These are phyloP conservation scores for Sclerotinia glacialis DNA, from an alignment of 2,329 filamentous ascomycete species.

Conservation along the genomic window DNA sequence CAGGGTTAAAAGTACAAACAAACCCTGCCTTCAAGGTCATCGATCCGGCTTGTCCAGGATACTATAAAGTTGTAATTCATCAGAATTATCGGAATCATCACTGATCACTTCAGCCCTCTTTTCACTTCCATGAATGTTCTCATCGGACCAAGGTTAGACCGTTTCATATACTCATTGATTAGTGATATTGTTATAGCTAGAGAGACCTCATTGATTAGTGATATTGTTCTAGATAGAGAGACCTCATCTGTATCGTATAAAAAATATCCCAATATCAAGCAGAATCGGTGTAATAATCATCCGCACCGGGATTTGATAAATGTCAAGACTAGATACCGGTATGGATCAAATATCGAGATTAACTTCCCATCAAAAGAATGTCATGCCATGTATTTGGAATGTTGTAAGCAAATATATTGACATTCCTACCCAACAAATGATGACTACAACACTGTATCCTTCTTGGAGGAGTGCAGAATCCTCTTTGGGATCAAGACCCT, in stretches of 20 bases:
- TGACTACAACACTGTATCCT: neutral
- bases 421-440: constrained; percentile 7
- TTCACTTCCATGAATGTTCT: neutral
- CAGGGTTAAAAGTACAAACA: neutral
- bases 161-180: too few species aligned
- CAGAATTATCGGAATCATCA: too few species aligned
- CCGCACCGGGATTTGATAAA: too few species aligned
- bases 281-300: too few species aligned
- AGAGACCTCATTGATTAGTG: too few species aligned
- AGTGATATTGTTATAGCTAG: too few species aligned
- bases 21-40: neutral
- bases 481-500: neutral
- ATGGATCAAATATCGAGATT: neutral
- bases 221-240: too few species aligned
- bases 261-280: too few species aligned
- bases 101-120: neutral
- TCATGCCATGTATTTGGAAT: constrained; percentile 6
- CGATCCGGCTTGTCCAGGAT: neutral
- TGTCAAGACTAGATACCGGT: too few species aligned
- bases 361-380: neutral
- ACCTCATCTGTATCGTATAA: too few species aligned
- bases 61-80: neutral
- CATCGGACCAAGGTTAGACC: too few species aligned
- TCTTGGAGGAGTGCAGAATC: too few species aligned
- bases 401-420: neutral